Percentiles rank a stretch among this genome's conserved stretches.
phyloP scores from a whole-genome alignment of 495 filamentous ascomycete genomes.

The Neurospora cerealis region DNA sequence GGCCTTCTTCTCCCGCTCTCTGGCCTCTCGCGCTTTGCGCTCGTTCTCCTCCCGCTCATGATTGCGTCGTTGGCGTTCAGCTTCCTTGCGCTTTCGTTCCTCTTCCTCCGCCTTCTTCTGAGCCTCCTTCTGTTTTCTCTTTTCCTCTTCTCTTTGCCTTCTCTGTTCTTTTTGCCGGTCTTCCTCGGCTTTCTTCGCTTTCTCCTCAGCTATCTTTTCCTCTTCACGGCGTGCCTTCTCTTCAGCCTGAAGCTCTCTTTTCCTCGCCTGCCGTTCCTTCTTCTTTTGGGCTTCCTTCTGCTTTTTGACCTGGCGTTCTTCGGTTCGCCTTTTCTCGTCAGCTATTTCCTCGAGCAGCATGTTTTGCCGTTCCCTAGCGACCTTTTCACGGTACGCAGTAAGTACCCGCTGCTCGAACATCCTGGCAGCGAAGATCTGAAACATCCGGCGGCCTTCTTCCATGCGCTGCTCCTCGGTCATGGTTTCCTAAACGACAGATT shows the following conservation, averaged over 20 bases:
- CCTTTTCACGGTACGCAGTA: constrained; percentile 94
- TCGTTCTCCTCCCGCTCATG: constrained; percentile 83
- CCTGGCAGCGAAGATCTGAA: constrained; percentile 96
- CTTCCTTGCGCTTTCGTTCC: constrained; percentile 60
- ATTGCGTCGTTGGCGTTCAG: constrained; percentile 50
- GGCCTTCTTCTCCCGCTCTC: constrained; percentile 81
- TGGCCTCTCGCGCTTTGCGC: constrained; percentile 63
- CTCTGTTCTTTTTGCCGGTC: constrained; percentile 74
- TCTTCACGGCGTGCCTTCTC: constrained; percentile 79
- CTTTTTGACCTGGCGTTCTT: constrained; percentile 81
- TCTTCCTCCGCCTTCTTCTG: constrained; percentile 85
- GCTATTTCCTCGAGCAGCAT: constrained; percentile 87
- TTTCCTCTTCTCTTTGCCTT: constrained; percentile 72
- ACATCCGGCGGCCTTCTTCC: constrained; percentile 98
- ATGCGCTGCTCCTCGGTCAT: constrained; percentile 98
- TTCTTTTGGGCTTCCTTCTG: constrained; percentile 86
- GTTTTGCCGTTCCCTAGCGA: constrained; percentile 81
- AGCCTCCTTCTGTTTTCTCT: constrained; percentile 83
- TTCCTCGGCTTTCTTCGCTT: constrained; percentile 62
- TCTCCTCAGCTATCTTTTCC: constrained; percentile 87
- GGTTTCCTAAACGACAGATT: constrained; percentile 54
- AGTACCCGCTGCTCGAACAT: constrained; percentile 99
- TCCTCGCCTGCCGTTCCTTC: constrained; percentile 78
- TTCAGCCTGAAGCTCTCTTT: constrained; percentile 80
- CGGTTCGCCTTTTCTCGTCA: constrained; percentile 65